Conservation (phyloP, 2,329 filamentous ascomycete species). For the Botryotinia calthae region DNA sequence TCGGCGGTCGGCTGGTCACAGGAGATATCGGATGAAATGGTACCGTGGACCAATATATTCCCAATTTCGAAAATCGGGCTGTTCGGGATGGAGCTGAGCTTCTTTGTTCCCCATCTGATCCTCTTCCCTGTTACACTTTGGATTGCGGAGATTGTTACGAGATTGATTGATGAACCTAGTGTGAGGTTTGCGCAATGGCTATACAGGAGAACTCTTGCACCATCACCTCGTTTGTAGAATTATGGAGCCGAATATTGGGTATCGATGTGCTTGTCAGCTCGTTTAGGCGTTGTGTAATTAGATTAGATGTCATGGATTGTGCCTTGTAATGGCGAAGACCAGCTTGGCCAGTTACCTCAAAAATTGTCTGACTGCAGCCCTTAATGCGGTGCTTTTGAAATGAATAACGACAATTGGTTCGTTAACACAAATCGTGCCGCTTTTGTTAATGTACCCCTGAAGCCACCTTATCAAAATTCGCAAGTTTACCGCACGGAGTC, state of each 20-base stretch:
- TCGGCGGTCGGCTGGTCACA: conserved; percentile 15
- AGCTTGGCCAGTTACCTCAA: neutral
- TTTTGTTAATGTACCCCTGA: conserved; percentile 6
- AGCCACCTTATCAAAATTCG: neutral
- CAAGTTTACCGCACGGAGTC: conserved; percentile 1
- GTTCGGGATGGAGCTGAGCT: conserved; percentile 58
- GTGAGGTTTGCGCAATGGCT: conserved; percentile 57
- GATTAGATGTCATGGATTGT: conserved; percentile 10
- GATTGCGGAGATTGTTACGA: conserved; percentile 56
- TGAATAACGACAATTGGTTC: neutral
- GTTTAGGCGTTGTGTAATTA: neutral
- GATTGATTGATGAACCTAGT: conserved; percentile 57
- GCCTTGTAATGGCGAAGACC: neutral
- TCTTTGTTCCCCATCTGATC: conserved; percentile 58
- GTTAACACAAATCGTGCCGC: neutral
- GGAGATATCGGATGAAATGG: conserved; percentile 40
- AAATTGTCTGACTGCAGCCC: neutral
- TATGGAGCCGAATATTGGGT: conserved; percentile 4
- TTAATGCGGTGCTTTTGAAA: neutral
- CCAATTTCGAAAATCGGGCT: conserved; percentile 55
- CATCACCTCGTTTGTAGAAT: conserved; percentile 9
- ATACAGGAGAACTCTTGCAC: conserved; percentile 47
- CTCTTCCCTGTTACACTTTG: conserved; percentile 59
- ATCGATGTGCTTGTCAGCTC: neutral
- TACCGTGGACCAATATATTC: conserved; percentile 56